Evolutionary conservation across 2,329 filamentous ascomycete species (phyloP).

Genomic region (Didymella segeticola): DNA sequence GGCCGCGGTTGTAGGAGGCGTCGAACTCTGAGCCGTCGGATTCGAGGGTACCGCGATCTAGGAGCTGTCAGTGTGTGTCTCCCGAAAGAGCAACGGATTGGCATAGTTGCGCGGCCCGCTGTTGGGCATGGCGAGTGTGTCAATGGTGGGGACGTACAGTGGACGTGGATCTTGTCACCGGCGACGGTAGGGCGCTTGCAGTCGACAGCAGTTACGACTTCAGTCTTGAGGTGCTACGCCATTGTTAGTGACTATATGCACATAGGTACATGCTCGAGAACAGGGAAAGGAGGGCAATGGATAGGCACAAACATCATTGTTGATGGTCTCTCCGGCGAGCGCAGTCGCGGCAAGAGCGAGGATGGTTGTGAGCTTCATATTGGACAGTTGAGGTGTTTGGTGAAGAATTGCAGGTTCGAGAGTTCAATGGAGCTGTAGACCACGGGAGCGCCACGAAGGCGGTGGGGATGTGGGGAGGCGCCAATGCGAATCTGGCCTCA

Average conservation of each 20-base stretch:
- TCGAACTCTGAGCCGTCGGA: constrained; percentile 65
- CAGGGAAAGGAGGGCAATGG: not conserved
- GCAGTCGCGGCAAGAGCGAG: constrained; percentile 59
- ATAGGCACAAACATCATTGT: constrained; percentile 35
- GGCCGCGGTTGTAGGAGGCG: constrained; percentile 74
- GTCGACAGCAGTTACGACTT: constrained; percentile 74
- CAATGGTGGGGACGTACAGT: constrained; percentile 51
- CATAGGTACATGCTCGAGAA: constrained; percentile 1
- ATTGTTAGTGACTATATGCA: constrained; percentile 20
- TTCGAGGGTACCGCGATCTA: constrained; percentile 76
- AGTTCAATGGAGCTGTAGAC: not conserved
- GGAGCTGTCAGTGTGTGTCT: constrained; percentile 47
- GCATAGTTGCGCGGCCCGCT: not conserved
- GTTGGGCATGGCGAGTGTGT: not conserved
- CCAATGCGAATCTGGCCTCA: constrained; percentile 16
- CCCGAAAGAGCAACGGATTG: not conserved
- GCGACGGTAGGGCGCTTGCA: constrained; percentile 75
- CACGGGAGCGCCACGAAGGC: constrained; percentile 6
- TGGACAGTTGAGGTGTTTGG: constrained; percentile 16
- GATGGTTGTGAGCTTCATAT: constrained; percentile 57
- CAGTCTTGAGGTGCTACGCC: constrained; percentile 72
- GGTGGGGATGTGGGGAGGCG: constrained; percentile 18
- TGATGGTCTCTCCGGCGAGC: constrained; percentile 38
- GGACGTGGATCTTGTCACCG: constrained; percentile 82
- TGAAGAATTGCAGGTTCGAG: constrained; percentile 4